These are phyloP conservation scores for Auricularia sp. DNA, from an alignment of 768 basidiomycete species.

Conservation along the genomic window DNA sequence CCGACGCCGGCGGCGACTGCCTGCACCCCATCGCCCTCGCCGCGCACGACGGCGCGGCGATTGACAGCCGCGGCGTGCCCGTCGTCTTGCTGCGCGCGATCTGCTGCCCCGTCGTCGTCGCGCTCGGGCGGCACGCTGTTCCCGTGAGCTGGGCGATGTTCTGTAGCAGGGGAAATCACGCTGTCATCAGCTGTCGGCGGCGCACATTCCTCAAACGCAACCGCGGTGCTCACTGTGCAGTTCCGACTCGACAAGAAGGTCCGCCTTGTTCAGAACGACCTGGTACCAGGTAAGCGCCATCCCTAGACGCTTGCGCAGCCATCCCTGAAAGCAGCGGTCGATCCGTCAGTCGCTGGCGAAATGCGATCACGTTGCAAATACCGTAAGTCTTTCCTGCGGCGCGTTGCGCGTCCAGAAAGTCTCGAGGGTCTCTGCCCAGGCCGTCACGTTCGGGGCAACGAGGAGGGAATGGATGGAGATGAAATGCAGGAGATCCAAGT, in stretches of 20 bases:
- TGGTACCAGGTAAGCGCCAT: background rate
- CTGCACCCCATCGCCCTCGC: too few relatives aligned
- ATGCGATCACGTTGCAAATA: too few relatives aligned
- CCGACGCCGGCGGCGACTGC: too few relatives aligned
- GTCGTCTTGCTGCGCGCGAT: too few relatives aligned
- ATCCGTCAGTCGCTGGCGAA: background rate
- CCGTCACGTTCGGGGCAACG: constrained; percentile 5
- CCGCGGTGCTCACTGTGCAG: background rate
- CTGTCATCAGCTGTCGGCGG: too few relatives aligned
- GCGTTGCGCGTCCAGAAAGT: background rate
- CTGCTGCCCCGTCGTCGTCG: too few relatives aligned
- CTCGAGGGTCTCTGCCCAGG: constrained; percentile 3
- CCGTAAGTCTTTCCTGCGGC: background rate
- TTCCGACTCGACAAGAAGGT: background rate
- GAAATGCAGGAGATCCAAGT: constrained; percentile 5
- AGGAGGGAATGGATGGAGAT: background rate
- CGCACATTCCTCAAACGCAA: too few relatives aligned
- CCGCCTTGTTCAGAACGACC: background rate
- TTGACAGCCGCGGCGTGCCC: too few relatives aligned
- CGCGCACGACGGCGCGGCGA: too few relatives aligned
- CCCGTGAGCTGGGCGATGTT: too few relatives aligned
- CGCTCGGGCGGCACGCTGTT: too few relatives aligned
- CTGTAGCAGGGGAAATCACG: too few relatives aligned
- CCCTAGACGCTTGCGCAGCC: background rate
- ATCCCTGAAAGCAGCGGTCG: background rate